Percentiles rank a stretch among this genome's conserved stretches.
Conservation (phyloP, 139 green algal genomes). For the Edaphochlamys debaryana region DNA sequence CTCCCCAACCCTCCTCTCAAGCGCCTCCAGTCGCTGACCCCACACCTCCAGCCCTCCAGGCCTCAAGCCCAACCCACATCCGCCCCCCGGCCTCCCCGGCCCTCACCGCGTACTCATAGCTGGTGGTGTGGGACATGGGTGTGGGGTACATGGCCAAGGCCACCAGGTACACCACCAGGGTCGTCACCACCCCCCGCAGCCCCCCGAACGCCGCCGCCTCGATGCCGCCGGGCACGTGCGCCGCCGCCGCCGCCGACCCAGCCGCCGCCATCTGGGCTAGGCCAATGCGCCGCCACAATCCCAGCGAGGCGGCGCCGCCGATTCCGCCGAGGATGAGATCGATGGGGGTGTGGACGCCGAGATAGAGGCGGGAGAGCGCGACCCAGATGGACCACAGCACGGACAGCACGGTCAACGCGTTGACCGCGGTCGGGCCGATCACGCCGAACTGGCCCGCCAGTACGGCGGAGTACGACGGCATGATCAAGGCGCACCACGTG, state of each 20-base stretch:
- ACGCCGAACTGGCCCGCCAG: background rate
- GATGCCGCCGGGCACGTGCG: background rate
- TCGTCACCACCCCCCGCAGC: background rate
- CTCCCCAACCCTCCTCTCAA: too few relatives aligned
- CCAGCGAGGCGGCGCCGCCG: background rate
- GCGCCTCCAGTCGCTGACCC: too few relatives aligned
- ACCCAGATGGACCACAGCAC: constrained; percentile 25
- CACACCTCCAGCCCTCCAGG: too few relatives aligned
- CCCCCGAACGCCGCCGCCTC: background rate
- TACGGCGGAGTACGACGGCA: constrained; percentile 7
- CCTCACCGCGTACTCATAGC: constrained; percentile 36
- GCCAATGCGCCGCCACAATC: constrained; percentile 1
- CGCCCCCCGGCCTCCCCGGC: too few relatives aligned
- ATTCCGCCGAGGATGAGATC: background rate
- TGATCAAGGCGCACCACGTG: constrained; percentile 28
- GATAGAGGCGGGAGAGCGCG: constrained; percentile 19
- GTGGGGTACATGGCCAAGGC: constrained; percentile 22
- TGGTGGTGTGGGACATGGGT: constrained; percentile 27
- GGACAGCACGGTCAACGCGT: background rate
- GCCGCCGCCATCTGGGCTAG: background rate
- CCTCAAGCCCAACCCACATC: too few relatives aligned
- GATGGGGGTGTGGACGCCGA: constrained; percentile 25
- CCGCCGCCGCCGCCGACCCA: background rate
- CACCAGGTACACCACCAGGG: background rate
- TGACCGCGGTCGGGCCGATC: background rate